Conservation (phyloP, 139 green algal species). For the Tetradesmus lagerheimii region DNA sequence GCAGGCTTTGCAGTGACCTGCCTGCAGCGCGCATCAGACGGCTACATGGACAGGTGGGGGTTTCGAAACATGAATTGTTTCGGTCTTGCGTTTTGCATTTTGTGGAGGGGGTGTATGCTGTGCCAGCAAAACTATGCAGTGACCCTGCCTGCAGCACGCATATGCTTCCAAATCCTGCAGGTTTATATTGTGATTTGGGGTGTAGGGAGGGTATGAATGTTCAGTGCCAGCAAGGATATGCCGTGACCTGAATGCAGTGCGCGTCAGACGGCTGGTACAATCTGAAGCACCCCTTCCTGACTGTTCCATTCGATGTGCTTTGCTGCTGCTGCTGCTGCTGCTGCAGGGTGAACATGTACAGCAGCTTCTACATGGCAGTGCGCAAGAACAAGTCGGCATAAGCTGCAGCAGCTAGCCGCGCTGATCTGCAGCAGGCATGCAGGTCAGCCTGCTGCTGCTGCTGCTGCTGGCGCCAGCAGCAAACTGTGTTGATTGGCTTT, state of each 20-base stretch:
- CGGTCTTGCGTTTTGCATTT: background rate
- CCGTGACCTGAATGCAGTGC: no score
- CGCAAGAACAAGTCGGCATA: slow-evolving; percentile 58
- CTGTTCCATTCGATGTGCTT: background rate
- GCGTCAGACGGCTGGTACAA: no score
- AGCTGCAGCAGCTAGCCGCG: background rate
- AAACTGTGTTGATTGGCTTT: background rate
- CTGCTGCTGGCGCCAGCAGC: background rate
- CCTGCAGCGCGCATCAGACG: slow-evolving; percentile 78
- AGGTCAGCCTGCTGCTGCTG: background rate
- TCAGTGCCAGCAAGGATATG: no score
- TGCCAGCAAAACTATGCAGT: no score
- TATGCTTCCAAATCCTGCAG: no score
- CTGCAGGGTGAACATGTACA: slow-evolving; percentile 92
- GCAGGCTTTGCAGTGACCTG: slow-evolving; percentile 92
- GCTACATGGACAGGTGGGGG: slow-evolving; percentile 89
- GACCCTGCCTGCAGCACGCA: background rate
- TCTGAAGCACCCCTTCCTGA: background rate
- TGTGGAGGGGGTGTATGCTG: background rate
- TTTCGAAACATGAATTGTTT: background rate
- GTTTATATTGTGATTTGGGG: no score
- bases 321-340: background rate
- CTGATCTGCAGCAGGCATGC: background rate
- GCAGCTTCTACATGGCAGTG: slow-evolving; percentile 82
- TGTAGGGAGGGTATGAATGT: no score